Percentiles rank a stretch among this genome's conserved stretches.
phyloP scores from a whole-genome alignment of 2,329 filamentous ascomycete species.

The Trichophyton benhamiae region DNA sequence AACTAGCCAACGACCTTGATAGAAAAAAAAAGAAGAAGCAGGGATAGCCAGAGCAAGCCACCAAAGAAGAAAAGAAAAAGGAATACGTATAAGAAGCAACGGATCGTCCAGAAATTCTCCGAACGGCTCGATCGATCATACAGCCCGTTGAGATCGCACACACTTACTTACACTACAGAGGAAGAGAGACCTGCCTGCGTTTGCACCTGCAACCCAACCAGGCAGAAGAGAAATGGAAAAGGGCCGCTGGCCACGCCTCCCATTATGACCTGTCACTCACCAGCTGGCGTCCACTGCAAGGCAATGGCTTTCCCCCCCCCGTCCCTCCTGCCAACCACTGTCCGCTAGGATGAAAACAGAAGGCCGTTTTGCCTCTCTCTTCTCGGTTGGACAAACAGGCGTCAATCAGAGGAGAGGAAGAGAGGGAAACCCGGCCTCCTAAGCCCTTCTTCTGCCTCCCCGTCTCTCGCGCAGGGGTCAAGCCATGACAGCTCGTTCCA shows the following conservation, averaged over 20 bases:
- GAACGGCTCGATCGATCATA: not conserved
- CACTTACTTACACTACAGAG: not conserved
- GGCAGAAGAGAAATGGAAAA: not conserved
- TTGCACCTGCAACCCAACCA: too few species aligned
- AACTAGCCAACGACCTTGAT: not conserved
- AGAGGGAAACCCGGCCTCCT: not conserved
- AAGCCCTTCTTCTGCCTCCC: not conserved
- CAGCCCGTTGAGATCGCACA: not conserved
- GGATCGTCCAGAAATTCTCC: constrained; percentile 1
- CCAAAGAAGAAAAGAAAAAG: not conserved
- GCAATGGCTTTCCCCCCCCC: not conserved
- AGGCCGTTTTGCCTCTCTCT: not conserved
- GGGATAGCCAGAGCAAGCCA: not conserved
- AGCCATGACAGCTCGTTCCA: not conserved
- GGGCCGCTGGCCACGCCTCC: not conserved
- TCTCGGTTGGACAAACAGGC: not conserved
- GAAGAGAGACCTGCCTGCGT: too few species aligned
- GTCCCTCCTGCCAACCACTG: not conserved
- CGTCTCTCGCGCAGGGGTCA: not conserved
- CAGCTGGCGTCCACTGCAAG: not conserved
- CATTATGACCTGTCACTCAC: not conserved
- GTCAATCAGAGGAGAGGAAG: too few species aligned
- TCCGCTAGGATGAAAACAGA: not conserved
- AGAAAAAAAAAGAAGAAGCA: not conserved
- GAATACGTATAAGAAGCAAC: constrained; percentile 1